phyloP scores from a whole-genome alignment of 1,284 basidiomycete genomes.

The Cystobasidium slooffiae region DNA sequence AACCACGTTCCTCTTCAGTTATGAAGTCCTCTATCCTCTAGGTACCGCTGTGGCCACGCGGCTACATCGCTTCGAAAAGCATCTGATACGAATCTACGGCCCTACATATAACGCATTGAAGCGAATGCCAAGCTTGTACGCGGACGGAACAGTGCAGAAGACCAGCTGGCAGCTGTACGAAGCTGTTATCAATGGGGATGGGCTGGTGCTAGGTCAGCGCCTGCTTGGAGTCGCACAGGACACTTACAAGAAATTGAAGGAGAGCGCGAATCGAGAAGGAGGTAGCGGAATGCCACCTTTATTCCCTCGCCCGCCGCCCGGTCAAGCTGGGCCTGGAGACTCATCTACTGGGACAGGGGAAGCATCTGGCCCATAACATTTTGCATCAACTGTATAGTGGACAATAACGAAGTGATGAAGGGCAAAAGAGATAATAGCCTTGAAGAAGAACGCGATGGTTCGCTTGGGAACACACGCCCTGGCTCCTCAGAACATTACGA shows the following conservation, averaged over 20 bases:
- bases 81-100: constrained; percentile 36
- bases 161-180: constrained; percentile 29
- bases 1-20: background rate
- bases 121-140: constrained; percentile 28
- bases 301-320: constrained; percentile 7
- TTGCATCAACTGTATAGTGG: too few species aligned
- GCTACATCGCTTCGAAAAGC: constrained; percentile 29
- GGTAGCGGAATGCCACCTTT: constrained; percentile 11
- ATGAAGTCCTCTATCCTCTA: constrained; percentile 25
- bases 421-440: too few species aligned
- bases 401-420: too few species aligned
- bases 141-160: constrained; percentile 26
- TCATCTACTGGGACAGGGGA: background rate
- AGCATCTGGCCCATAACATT: background rate
- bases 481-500: too few species aligned
- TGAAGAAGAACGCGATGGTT: too few species aligned
- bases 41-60: constrained; percentile 13
- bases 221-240: constrained; percentile 26
- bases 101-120: constrained; percentile 31
- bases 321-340: background rate
- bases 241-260: constrained; percentile 21
- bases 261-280: constrained; percentile 21
- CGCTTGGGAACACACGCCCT: too few species aligned
- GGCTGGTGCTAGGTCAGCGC: constrained; percentile 27
- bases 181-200: constrained; percentile 29